Evolutionary conservation across 75 land plant species (phyloP), one percentile per base, ranked within the genome.

Genomic region (Azolla pinnata): DNA sequence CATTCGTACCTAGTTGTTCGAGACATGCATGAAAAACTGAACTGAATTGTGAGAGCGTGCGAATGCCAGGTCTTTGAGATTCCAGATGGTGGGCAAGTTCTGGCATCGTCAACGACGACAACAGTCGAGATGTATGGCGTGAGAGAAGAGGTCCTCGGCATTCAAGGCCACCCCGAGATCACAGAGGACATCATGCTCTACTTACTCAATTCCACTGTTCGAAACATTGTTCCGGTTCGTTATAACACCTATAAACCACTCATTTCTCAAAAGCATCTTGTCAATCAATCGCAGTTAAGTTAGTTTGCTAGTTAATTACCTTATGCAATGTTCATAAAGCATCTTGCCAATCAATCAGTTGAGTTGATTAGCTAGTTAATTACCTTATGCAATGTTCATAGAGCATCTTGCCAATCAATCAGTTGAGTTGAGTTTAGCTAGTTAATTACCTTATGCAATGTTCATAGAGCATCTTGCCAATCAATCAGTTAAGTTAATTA

Each of bases 151-250:
- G 62, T 82, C 2, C 67, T 88, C 70, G 90, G 95, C 14, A 78
- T 88, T 28, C 95, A 88, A 61, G 95, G 95, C 55, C 90, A 88
- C 47, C 90, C 89, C 8, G 95, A 88, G 63, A 85, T 86, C 72
- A 85, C 65, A 35, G 62, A 67, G 19, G 95, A 82, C 72, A 84
- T 88, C 60, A 66, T 83, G 0, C 19, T 67, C 20, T 44, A 74
- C 75, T 67, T 88, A 28, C 65, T 85, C 30, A 79, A 80, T 9
- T 59, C 64, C 0, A 74, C 78, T 31, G 59, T 60, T 0, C 42
- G 59, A 0, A 46, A 49, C 29, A 56, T 57, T 30, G 70, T 87
- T 12, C 25, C 34, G 71, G 87, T 87, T 68, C 29, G 44, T 57
- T n/a, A n/a, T n/a, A n/a, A n/a, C n/a, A n/a, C n/a, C n/a, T n/a